These are phyloP conservation scores for Sarocladium kiliense DNA, from an alignment of 2,329 filamentous ascomycete genomes.

Conservation along the genomic window DNA sequence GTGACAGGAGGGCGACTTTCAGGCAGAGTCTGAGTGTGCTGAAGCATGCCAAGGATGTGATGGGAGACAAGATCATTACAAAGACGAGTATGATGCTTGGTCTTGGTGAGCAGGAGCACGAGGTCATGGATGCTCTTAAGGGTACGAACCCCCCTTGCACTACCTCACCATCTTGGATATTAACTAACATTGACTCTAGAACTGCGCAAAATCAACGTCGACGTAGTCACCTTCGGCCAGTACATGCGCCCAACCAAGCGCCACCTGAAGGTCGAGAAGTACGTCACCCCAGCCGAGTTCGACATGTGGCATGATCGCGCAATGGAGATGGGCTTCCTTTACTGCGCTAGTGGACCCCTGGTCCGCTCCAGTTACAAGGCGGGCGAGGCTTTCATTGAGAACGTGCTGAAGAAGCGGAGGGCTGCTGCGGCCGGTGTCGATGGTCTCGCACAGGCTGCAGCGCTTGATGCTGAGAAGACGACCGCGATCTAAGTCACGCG, in stretches of 20 bases:
- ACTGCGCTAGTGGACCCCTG: conserved; percentile 88
- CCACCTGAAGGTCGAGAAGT: conserved; percentile 95
- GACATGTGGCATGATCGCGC: conserved; percentile 88
- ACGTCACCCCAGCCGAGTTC: conserved; percentile 86
- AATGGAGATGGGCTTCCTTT: conserved; percentile 92
- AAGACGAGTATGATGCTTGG: conserved; percentile 98
- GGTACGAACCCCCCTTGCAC: too few species aligned
- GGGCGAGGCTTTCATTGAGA: conserved; percentile 97
- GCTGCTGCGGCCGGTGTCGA: conserved; percentile 34
- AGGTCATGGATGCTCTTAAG: conserved; percentile 73
- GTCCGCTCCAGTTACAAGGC: conserved; percentile 97
- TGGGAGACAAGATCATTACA: conserved; percentile 75
- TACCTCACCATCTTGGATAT: not conserved
- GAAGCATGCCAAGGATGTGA: conserved; percentile 72
- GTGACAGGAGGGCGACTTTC: conserved; percentile 87
- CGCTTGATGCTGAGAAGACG: conserved; percentile 26
- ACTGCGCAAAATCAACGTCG: conserved; percentile 73
- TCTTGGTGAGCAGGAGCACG: conserved; percentile 83
- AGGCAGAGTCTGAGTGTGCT: conserved; percentile 78
- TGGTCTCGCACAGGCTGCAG: conserved; percentile 33
- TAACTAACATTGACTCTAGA: conserved; percentile 38
- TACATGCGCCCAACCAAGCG: conserved; percentile 99
- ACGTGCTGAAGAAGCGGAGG: conserved; percentile 79
- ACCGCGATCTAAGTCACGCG: conserved; percentile 7
- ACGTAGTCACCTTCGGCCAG: conserved; percentile 98